Base-by-base conservation (phyloP, 2,329 filamentous ascomycete species). In the Colletotrichum sidae region DNA sequence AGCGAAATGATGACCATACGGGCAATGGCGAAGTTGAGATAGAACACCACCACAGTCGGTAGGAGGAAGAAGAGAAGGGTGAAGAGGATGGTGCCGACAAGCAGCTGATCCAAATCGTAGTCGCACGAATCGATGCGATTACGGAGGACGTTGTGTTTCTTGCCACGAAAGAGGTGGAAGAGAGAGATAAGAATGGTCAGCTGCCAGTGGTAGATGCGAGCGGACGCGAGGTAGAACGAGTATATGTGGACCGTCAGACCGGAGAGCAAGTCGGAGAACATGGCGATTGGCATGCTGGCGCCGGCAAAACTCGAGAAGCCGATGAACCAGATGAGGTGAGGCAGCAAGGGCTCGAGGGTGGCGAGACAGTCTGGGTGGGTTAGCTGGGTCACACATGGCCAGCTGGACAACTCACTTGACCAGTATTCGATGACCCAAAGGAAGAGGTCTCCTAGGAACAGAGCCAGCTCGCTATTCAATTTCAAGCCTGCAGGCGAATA, bases 401-500 rank as follows among this genome's bases (percentile, higher is more conserved):
- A 38, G 47, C 8, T 38, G 35, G n/a, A 15, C 25, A 42, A 81
- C 87, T 75, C 81, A 92, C 92, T 91, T 62, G 93, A 92, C 96
- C 96, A 99, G 75, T 97, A 96, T 70, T 97, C 94, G 69, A 99
- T 98, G 52, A 99, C 96, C 96, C 96, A 99, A 3, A 98, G 83
- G 74, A 99, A 99, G 3, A 99, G 81, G 73, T 98, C 95, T 68
- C 96, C 96, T 11, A 99, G 85, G 72, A 99, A 99, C n/a, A 88
- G 87, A 2, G 94, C 96, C 44, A 99, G 83, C 77, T 99, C 95
- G 59, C 89, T 94, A 75, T 99, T 99, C 42, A 99, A 86, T 78
- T 99, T 99, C 69, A 99, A 81, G 39, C 96, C 96, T 52, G 94
- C 96, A 8, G 96, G 96, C 89, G 92, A 97, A 60, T 92, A 92